Base-by-base conservation (phyloP, 225 moss, liverwort and hornwort genomes). In the Pleurozium schreberi region DNA sequence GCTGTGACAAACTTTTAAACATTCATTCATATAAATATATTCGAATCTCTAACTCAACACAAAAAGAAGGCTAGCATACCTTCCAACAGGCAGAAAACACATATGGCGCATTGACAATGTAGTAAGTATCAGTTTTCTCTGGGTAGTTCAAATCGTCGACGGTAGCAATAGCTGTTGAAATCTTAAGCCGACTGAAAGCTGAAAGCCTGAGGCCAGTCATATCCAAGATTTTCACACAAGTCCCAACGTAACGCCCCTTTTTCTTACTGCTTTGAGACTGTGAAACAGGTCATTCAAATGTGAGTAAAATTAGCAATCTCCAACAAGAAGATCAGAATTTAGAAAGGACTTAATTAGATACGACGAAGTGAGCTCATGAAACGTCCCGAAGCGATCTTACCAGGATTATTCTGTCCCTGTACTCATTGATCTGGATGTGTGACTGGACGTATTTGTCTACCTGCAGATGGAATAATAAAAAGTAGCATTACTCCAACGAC, bases 161-260 rank as follows among this genome's bases (percentile, higher is more conserved):
- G 18, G 93, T 95, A 57, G 93, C 92, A 88, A 94, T 92, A 63
- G 92, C 90, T 61, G 90, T 92, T 87, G 92, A 94, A 40, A 69
- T 90, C 94, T 99, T 99, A 3, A 96, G 70, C 73, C 97, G 95
- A 91, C 92, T 96, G 85, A 97, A 93, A 69, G 96, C 99, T 88
- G 99, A 99, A 67, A 99, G 94, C 83, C 94, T 96, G 67, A 99
- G 95, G 77, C 99, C 99, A 49, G 99, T 99, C 99, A 99, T 99
- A 87, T 99, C 99, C 91, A 99, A 87, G 64, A 99, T 95, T 93
- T 99, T 97, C 88, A 99, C 76, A 88, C 97, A 99, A 31, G 97
- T 89, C 81, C 95, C 92, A 66, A 99, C 76, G 80, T 92, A 91
- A 62, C 90, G 91, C 33, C 95, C 96, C 73, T 70, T 85, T 52